Evolutionary conservation across 163 green algal genomes (phyloP), one percentile per base, ranked within the genome.

Genomic region (Chloroidium sp.): DNA sequence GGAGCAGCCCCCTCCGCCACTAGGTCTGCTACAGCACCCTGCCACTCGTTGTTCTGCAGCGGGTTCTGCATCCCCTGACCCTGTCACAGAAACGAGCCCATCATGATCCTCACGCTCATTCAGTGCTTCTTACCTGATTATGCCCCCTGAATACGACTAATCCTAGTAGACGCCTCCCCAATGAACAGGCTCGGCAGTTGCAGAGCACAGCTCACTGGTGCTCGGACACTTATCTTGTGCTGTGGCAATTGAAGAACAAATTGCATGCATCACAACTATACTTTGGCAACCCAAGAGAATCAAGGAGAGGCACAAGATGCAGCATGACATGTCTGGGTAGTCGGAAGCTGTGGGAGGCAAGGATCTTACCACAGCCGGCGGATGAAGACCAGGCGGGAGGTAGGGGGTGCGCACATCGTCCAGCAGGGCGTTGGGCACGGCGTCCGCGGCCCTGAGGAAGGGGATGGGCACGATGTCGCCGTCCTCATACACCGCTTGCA

Each of bases 401-500:
- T 84, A 82, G 62, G 79, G 78, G 0, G 62, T 61, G 59, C 78
- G 79, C 69, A 77, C 59, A 10, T 87, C 79, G 68, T 86, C 79
- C 62, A 97, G 85, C 76, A 97, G 85, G 60, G 90, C 87, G 13
- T 93, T 58, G 2, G 91, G 90, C 57, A 87, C 88, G 13, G 88
- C 88, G 76, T 93, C 79, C 0, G 80, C 85, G 2, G 93, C 94
- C 1, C 76, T 81, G 12, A 97, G 86, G 78, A 97, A 96, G 59
- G 94, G 93, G 57, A 97, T 78, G 8, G 93, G 91, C 13, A 96
- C 86, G 0, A 97, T 88, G 8, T 89, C 82, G 13, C 92, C 93
- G 62, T 91, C 86, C 78, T 93, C 90, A 69, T 91, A 92, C 78
- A 95, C 59, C 8, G 80, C 88, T 2, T 86, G 89, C 81, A 97